Base-by-base conservation (phyloP, 2,329 filamentous ascomycete genomes). In the Onygenales sp. region DNA sequence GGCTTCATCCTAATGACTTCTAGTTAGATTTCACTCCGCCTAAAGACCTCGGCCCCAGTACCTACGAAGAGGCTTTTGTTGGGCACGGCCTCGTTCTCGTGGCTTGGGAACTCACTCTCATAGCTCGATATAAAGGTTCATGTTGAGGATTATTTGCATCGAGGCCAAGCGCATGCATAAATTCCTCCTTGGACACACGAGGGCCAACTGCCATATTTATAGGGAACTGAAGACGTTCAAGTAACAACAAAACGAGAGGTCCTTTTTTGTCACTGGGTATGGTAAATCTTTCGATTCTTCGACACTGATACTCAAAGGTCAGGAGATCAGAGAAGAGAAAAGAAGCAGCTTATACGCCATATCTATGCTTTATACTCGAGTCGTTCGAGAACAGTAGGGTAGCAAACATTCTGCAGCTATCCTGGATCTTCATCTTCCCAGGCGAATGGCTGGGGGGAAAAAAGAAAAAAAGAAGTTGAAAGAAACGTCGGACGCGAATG, bases 171-270 rank as follows among this genome's bases (percentile, higher is more conserved):
- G 72, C 72, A 21, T 65, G 66, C 70, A 75, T 73, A 59, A 75
- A 75, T 55, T 75, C 72, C 51, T 74, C 72, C 56, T 75, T 75
- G 27, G 71, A 70, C 41, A 68, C 71, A 50, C 72, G 69, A 43
- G 72, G 71, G 31, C 71, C 71, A 52, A 72, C 70, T 11, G 68
- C 51, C 68, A 70, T 70, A 10, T 50, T 45, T 27, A 44, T 42
- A 44, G 31, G 43, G 33, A 46, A 39, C 14, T 17, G 11, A 32
- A 43, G 14, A 14, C n/a, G 43, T 41, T 51, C 44, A 39, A 50
- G 45, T 42, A 53, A 52, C 39, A 11, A 45, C 38, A 54, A 14
- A 9, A 49, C 8, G 32, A 11, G 32, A 27, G 33, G 33, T 27
- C 21, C 21, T 27, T 27, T 33, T 48, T 38, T 21, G 33, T 48